Base-by-base conservation (phyloP, 179 eudicot species). In the Beta macrorhiza region DNA sequence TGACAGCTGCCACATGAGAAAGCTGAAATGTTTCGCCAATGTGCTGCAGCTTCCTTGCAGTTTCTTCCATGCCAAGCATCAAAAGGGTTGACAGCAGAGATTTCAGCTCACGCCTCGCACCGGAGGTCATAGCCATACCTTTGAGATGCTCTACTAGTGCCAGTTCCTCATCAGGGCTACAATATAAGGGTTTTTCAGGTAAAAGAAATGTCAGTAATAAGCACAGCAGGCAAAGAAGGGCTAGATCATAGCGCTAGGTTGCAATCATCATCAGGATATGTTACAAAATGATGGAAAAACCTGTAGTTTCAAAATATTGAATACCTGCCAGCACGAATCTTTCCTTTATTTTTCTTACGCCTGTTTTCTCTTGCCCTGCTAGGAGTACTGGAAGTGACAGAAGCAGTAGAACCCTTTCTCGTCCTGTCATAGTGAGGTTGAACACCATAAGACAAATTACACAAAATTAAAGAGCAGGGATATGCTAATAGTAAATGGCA, bases 251-350 rank as follows among this genome's bases (percentile, higher is more conserved):
- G 12, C 11, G 10, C 17, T 4, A 72, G n/a, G 44, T 3, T 72
- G 49, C 20, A 25, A 74, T 49, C 29, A 42, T 57, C 42, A 49
- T 12, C 64, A 70, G 51, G 56, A 19, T 29, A 74, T 5, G 70
- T 64, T 53, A 56, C 42, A 51, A 44, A 7, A 22, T 19, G 15
- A 42, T 49, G 53, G 67, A 37, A 47, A 29, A 52, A 25, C 61
- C 42, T 19, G 51, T 7, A 76, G 45, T 12, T 62, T 25, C 25
- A 77, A 83, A 29, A 45, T 67, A 59, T 37, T 62, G 53, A 56
- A 78, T 89, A 93, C 99, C 99, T 96, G 85, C 99, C 99, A 79
- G 99, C 99, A 87, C 99, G 98, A 77, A 96, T 96, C 86, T 93
- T 96, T 63, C 99, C 99, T 84, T 81, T 86, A 59, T 87, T 93